Percentiles rank a stretch among this genome's conserved stretches.
Evolutionary conservation across 202 grass and related monocot species (phyloP).

Genomic region (Zoysia matrella): DNA sequence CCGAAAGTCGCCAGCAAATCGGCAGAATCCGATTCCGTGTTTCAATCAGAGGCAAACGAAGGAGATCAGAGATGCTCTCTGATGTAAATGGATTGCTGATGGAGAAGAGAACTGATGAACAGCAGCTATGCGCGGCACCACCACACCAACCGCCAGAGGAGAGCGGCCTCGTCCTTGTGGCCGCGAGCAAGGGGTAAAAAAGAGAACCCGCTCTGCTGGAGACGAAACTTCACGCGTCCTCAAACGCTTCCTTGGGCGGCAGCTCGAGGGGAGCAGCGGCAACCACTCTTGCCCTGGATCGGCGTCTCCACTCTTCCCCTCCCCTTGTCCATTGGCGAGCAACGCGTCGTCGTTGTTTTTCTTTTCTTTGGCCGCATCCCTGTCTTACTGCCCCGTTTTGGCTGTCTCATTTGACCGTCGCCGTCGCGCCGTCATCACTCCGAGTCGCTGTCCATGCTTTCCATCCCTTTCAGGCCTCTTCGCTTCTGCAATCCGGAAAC

Average conservation of each 20-base stretch:
- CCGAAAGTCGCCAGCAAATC: neutral
- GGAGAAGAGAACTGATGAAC: neutral
- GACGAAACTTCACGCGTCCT: neutral
- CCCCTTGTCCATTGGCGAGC: neutral
- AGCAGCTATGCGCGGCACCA: slow-evolving; percentile 18
- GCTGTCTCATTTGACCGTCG: neutral
- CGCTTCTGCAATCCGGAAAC: slow-evolving; percentile 52
- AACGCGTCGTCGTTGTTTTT: neutral
- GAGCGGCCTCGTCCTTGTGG: neutral
- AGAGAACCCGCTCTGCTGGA: neutral
- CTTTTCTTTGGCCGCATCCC: neutral
- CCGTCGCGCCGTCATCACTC: slow-evolving; percentile 49
- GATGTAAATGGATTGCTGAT: neutral
- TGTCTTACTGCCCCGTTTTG: slow-evolving; percentile 19
- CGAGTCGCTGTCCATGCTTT: slow-evolving; percentile 90
- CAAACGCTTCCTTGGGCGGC: slow-evolving; percentile 34
- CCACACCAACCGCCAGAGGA: neutral
- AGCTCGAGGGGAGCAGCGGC: slow-evolving; percentile 16
- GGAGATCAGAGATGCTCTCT: neutral
- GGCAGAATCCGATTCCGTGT: neutral
- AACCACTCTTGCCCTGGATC: slow-evolving; percentile 5
- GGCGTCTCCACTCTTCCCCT: neutral
- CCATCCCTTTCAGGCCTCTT: slow-evolving; percentile 81
- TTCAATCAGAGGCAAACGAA: neutral
- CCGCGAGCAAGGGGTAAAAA: neutral